Percentiles rank a stretch among this genome's conserved stretches.
Conservation (phyloP, 441 rosid species). For the Capsella rubella region DNA sequence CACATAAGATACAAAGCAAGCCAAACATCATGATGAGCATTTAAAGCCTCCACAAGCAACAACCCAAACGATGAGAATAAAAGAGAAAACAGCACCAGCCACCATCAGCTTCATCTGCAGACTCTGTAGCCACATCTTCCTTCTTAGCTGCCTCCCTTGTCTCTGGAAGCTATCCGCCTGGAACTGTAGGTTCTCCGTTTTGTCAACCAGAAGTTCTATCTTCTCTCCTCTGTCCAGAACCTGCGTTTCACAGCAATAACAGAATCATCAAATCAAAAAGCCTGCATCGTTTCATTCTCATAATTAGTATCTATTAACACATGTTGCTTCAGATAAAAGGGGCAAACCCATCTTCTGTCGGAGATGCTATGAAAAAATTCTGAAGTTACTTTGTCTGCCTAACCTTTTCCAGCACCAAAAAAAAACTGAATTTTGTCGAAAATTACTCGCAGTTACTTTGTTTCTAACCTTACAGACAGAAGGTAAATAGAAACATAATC, state of each 20-base stretch:
- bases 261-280: not conserved
- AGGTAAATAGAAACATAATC: conserved; percentile 8
- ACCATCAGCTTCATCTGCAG: conserved; percentile 88
- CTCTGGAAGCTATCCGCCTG: conserved; percentile 99
- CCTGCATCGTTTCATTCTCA: not conserved
- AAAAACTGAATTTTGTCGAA: not conserved
- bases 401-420: conserved; percentile 1
- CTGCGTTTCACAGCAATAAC: conserved; percentile 45
- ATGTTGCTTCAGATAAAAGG: not conserved
- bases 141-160: conserved; percentile 89
- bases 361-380: not conserved
- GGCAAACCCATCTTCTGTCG: not conserved
- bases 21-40: conserved; percentile 53
- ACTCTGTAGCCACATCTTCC: conserved; percentile 97
- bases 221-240: conserved; percentile 97
- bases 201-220: conserved; percentile 95
- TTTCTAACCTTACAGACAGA: not conserved
- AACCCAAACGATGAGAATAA: conserved; percentile 76
- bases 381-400: not conserved
- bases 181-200: conserved; percentile 88
- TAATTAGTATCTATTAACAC: not conserved
- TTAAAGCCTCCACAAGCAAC: conserved; percentile 77
- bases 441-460: conserved; percentile 8
- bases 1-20: conserved; percentile 20
- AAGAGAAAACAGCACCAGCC: conserved; percentile 62